phyloP scores from a whole-genome alignment of 106 monocot genomes.

The Dendrobium catenatum region DNA sequence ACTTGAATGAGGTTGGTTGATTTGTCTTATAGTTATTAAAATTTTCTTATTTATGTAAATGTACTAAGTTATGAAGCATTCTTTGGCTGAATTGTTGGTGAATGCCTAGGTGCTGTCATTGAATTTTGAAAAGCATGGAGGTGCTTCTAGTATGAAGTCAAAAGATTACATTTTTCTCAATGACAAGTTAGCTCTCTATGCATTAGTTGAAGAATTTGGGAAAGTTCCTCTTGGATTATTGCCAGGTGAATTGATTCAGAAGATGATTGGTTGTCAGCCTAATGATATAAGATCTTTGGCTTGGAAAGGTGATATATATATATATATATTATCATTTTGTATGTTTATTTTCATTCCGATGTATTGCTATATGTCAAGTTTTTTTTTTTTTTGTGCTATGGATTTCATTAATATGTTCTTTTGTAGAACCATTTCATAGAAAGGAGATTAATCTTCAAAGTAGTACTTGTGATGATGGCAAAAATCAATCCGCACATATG shows the following conservation, averaged over 20 bases:
- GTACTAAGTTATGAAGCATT: not conserved
- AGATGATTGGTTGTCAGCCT: not conserved
- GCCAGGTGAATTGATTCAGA: not conserved
- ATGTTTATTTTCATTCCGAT: not conserved
- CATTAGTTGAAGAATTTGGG: not conserved
- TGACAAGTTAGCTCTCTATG: not conserved
- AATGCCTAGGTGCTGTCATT: not conserved
- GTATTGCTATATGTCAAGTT: not conserved
- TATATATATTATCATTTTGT: not conserved
- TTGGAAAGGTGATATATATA: not conserved
- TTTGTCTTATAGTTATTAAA: not conserved
- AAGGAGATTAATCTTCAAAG: not conserved
- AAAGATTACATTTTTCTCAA: not conserved
- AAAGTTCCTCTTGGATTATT: not conserved
- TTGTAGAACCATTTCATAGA: not conserved
- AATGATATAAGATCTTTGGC: not conserved
- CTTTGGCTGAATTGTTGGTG: not conserved
- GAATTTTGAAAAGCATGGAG: slow-evolving; percentile 1
- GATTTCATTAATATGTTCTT: not conserved
- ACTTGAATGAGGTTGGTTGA: not conserved
- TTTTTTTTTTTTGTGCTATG: not conserved
- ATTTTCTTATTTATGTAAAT: not conserved
- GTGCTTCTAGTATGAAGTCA: not conserved
- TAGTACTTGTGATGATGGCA: not conserved
- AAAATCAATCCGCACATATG: not conserved